phyloP scores from a whole-genome alignment of 1,284 basidiomycete genomes.

The Cystobasidiaceae sp. region DNA sequence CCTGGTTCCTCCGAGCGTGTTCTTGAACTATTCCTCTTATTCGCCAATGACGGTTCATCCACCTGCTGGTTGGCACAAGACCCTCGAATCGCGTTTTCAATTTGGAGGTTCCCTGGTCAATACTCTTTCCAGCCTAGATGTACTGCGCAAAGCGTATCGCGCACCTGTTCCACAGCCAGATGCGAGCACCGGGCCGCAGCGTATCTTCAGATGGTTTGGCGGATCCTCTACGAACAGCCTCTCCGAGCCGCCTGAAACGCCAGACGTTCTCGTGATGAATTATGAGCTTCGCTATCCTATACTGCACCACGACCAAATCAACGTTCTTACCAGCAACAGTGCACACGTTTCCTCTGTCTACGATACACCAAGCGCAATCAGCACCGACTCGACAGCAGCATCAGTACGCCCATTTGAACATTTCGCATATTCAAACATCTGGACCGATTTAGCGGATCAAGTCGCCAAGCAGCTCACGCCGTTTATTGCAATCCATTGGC shows the following conservation, averaged over 20 bases:
- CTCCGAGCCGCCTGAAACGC: not conserved
- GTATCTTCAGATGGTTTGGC: not conserved
- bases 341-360: too few species aligned
- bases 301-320: slow-evolving; percentile 32
- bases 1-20: slow-evolving; percentile 32
- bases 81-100: slow-evolving; percentile 27
- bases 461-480: slow-evolving; percentile 34
- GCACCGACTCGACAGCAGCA: too few species aligned
- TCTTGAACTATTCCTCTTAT: slow-evolving; percentile 38
- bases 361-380: not conserved
- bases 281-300: slow-evolving; percentile 44
- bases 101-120: slow-evolving; percentile 41
- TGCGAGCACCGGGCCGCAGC: too few species aligned
- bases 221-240: not conserved
- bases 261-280: slow-evolving; percentile 43
- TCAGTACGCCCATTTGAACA: slow-evolving; percentile 42
- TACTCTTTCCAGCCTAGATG: slow-evolving; percentile 21
- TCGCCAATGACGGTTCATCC: slow-evolving; percentile 41
- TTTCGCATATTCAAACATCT: slow-evolving; percentile 40
- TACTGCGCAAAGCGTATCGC: slow-evolving; percentile 34
- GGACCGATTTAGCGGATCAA: slow-evolving; percentile 38
- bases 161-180: not conserved
- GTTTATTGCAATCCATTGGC: slow-evolving; percentile 44
- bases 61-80: slow-evolving; percentile 35
- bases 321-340: not conserved